These are phyloP conservation scores for Pseudocercospora musae DNA, from an alignment of 2,329 filamentous ascomycete genomes.

Conservation along the genomic window DNA sequence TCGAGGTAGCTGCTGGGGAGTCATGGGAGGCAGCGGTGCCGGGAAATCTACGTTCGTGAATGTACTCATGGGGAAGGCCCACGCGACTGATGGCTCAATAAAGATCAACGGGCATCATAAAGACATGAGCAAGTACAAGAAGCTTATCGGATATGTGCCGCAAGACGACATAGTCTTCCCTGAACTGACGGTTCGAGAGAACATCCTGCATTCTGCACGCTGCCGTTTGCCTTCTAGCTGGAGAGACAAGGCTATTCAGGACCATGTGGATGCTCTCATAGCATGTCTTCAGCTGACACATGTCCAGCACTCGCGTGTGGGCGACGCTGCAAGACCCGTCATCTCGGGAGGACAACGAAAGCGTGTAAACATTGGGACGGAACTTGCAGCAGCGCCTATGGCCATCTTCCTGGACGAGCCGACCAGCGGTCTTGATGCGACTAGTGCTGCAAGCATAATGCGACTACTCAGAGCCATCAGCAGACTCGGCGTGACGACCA, in stretches of 20 bases:
- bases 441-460: constrained; percentile 56
- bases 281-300: constrained; percentile 53
- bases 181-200: constrained; percentile 60
- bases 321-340: constrained; percentile 50
- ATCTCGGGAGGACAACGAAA: constrained; percentile 59
- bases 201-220: constrained; percentile 58
- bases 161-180: constrained; percentile 60
- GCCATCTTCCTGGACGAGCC: constrained; percentile 38
- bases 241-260: constrained; percentile 49
- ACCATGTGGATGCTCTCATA: constrained; percentile 57
- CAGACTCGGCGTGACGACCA: constrained; percentile 55
- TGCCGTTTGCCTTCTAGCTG: constrained; percentile 54
- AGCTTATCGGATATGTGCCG: constrained; percentile 60
- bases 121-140: constrained; percentile 52
- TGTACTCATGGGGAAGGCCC: constrained; percentile 58
- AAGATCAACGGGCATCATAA: constrained; percentile 51
- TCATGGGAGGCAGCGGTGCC: constrained; percentile 61
- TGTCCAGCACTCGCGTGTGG: constrained; percentile 52
- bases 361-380: constrained; percentile 57
- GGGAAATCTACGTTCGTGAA: constrained; percentile 61
- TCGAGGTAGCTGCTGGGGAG: constrained; percentile 53
- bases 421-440: constrained; percentile 46
- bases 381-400: constrained; percentile 57
- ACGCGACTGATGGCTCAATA: constrained; percentile 49
- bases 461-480: constrained; percentile 53